A percentile compares a stretch with the other conserved stretches of the same genome.
Evolutionary conservation across 1,139 yeast genomes (phyloP).

Genomic region (Pichia cactophila): DNA sequence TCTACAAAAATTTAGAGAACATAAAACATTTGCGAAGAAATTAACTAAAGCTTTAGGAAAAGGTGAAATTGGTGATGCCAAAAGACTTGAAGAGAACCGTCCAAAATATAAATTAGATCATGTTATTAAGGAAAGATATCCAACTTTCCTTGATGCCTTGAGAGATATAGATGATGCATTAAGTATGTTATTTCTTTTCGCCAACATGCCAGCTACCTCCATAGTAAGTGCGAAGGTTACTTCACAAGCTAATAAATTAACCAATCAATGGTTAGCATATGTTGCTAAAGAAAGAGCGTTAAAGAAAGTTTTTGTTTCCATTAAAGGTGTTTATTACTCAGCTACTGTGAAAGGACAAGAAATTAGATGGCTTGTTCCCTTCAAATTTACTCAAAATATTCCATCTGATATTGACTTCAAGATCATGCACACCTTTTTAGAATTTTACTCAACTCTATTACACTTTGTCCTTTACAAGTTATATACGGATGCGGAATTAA

Average conservation of each 20-base stretch:
- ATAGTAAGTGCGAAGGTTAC: slow-evolving; percentile 72
- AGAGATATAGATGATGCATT: slow-evolving; percentile 94
- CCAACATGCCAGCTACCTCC: slow-evolving; percentile 92
- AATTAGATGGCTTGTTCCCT: slow-evolving; percentile 93
- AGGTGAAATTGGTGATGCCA: slow-evolving; percentile 87
- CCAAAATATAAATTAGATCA: slow-evolving; percentile 85
- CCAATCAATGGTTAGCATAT: slow-evolving; percentile 94
- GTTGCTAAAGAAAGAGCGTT: slow-evolving; percentile 78
- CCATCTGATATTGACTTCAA: slow-evolving; percentile 94
- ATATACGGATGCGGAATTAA: slow-evolving; percentile 75
- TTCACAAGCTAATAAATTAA: slow-evolving; percentile 74
- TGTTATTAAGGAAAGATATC: slow-evolving; percentile 90
- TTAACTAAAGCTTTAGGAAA: slow-evolving; percentile 85
- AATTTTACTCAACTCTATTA: slow-evolving; percentile 85
- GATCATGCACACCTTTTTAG: slow-evolving; percentile 94
- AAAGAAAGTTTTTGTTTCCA: slow-evolving; percentile 88
- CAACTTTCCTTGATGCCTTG: slow-evolving; percentile 84
- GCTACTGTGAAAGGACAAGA: slow-evolving; percentile 89
- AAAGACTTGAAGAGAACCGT: slow-evolving; percentile 70
- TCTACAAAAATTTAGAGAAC: slow-evolving; percentile 85
- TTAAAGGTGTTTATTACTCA: slow-evolving; percentile 94
- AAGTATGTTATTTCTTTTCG: slow-evolving; percentile 87
- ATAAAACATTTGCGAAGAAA: slow-evolving; percentile 88
- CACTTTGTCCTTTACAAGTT: slow-evolving; percentile 82
- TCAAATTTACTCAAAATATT: slow-evolving; percentile 90